Base-by-base conservation (phyloP, 2,329 filamentous ascomycete genomes). In the Aspergillus puulaauensis region DNA sequence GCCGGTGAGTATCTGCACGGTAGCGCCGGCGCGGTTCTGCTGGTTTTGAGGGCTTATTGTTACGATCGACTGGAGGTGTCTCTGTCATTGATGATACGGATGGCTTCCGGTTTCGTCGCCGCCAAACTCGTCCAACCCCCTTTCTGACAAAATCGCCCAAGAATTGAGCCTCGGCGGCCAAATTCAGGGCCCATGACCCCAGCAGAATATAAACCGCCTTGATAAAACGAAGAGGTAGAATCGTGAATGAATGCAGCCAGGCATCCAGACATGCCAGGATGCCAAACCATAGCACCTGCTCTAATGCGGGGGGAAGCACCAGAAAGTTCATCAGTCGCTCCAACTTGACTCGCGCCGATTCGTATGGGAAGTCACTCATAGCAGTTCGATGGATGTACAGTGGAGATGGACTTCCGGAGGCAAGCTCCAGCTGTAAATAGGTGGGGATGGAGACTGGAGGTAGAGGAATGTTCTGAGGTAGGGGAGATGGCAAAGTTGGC, bases 201-300 rank as follows among this genome's bases (percentile, higher is more conserved):
- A 86, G 73, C 24, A 99, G 77, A 2, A 98, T 86, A 19, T 85
- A 86, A 0, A 93, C 68, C 1, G 95, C 93, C 58, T 93, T 89
- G 54, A 90, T 73, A 66, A 99, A 98, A 2, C 95, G 85, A 58
- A 99, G 82, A 0, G 95, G 95, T 0, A 99, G 79, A 45, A 99
- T 96, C 0, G 95, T 99, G 67, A 99, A 96, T 0, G 91, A 96
- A 76, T 97, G 95, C 1, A 99, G 83, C 92, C 93, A 99, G 1
- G 93, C 90, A 72, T 99, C 95, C 6, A 99, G 80, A 75, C 95
- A 99, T 6, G 93, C 93, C 35, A 98, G 76, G 0, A 90, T 88
- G 6, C 95, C 95, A 75, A 99, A 98, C 59, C 87, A 86, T 6
- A 99, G 82, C 0, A 93, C 89, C 46, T 89, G 84, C 75, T 99